Conservation (phyloP, 169 alveolate species). For the Eimeria zaria region DNA sequence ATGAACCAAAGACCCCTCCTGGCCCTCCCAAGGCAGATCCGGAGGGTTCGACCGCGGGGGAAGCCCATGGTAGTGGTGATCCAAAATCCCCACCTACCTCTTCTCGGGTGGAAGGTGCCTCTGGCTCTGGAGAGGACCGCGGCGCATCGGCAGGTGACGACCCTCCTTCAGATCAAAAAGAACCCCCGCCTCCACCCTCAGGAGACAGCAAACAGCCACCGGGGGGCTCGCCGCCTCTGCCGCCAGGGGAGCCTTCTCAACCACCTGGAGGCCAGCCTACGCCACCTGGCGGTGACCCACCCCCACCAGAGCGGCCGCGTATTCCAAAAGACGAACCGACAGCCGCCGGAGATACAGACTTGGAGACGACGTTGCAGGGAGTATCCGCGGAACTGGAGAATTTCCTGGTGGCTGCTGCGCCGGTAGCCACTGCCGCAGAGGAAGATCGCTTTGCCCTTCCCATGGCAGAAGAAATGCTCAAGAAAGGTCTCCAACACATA, state of each 20-base stretch:
- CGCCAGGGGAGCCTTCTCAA: neutral
- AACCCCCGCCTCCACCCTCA: neutral
- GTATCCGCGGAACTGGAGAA: neutral
- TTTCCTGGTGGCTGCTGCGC: neutral
- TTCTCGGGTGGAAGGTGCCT: neutral
- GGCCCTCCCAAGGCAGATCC: no score
- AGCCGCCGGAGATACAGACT: neutral
- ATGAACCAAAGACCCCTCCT: no score
- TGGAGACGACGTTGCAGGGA: neutral
- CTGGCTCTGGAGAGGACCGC: neutral
- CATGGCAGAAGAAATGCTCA: neutral
- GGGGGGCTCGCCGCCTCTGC: neutral
- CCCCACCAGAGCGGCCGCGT: constrained; percentile 2
- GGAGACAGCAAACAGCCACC: neutral
- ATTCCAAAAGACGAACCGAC: neutral
- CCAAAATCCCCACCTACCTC: neutral
- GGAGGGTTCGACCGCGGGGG: no score
- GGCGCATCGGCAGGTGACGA: neutral
- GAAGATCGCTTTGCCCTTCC: neutral
- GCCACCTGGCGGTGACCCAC: constrained; percentile 1
- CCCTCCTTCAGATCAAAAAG: neutral
- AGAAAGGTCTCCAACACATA: neutral
- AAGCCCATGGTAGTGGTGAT: no score
- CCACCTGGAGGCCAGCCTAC: neutral
- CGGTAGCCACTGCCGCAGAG: neutral